phyloP scores from a whole-genome alignment of 2,329 filamentous ascomycete species.

The Colletotrichum sp. region DNA sequence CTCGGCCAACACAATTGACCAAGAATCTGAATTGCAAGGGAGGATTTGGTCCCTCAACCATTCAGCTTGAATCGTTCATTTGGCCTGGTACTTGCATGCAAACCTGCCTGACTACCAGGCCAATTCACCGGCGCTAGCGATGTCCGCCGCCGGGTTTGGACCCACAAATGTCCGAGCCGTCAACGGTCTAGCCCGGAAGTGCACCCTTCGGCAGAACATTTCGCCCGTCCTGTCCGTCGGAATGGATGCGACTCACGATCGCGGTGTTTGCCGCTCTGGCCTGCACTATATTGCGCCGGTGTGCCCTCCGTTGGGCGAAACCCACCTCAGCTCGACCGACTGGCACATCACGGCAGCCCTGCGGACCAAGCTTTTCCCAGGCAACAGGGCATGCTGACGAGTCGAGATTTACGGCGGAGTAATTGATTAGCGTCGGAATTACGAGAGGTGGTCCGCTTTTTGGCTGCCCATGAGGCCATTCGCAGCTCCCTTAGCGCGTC shows the following conservation, averaged over 20 bases:
- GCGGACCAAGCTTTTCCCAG: background rate
- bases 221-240: background rate
- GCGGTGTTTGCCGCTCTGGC: background rate
- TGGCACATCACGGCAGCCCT: background rate
- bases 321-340: background rate
- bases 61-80: background rate
- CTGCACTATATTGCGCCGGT: background rate
- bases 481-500: background rate
- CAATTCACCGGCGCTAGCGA: background rate
- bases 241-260: background rate
- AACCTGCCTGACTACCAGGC: background rate
- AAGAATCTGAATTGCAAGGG: background rate
- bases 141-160: background rate
- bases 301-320: background rate
- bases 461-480: background rate
- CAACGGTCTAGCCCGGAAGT: background rate
- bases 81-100: background rate
- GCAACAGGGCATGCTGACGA: background rate
- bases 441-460: background rate
- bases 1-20: background rate
- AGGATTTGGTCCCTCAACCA: background rate
- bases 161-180: background rate
- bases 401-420: background rate
- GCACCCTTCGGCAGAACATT: slow-evolving; percentile 2
- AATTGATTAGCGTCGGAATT: background rate